Evolutionary conservation across 371 early-diverging fungal genomes (phyloP).

Genomic region (Apophysomyces ossiformis): DNA sequence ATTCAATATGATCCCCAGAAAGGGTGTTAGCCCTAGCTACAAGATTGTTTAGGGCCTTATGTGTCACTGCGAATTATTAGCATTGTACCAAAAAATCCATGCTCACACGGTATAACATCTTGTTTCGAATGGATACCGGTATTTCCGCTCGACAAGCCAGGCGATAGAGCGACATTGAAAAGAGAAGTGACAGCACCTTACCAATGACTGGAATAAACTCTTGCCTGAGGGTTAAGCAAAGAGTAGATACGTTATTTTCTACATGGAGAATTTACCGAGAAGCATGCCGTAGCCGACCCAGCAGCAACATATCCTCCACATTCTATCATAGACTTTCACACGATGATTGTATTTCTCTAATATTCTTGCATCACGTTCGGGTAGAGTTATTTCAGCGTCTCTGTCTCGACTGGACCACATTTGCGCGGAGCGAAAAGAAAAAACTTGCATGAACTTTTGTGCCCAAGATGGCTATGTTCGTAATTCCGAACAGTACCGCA

Average conservation of each 20-base stretch:
- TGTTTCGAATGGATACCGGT: slow-evolving; percentile 30
- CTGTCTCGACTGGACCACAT: neutral
- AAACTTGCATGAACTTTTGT: neutral
- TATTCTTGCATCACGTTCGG: slow-evolving; percentile 41
- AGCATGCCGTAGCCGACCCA: slow-evolving; percentile 54
- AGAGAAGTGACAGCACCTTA: slow-evolving; percentile 44
- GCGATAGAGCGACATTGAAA: slow-evolving; percentile 42
- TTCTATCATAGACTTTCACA: slow-evolving; percentile 46
- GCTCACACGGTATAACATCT: slow-evolving; percentile 43
- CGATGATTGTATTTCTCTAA: slow-evolving; percentile 43
- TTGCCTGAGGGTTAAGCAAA: neutral
- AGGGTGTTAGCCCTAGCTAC: slow-evolving; percentile 51
- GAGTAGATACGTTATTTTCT: neutral
- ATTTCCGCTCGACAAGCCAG: slow-evolving; percentile 42
- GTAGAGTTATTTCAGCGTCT: slow-evolving; percentile 27
- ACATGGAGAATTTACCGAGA: slow-evolving; percentile 27
- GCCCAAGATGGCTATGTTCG: neutral
- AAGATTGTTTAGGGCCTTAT: neutral
- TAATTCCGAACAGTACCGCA: no score
- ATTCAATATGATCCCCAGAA: slow-evolving; percentile 42
- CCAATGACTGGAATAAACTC: slow-evolving; percentile 56
- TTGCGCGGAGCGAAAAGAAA: neutral
- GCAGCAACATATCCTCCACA: slow-evolving; percentile 53
- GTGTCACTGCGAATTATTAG: neutral
- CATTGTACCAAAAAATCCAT: slow-evolving; percentile 48